Evolutionary conservation across 176 grass and related monocot genomes (phyloP).

Genomic region (Secale cereale): DNA sequence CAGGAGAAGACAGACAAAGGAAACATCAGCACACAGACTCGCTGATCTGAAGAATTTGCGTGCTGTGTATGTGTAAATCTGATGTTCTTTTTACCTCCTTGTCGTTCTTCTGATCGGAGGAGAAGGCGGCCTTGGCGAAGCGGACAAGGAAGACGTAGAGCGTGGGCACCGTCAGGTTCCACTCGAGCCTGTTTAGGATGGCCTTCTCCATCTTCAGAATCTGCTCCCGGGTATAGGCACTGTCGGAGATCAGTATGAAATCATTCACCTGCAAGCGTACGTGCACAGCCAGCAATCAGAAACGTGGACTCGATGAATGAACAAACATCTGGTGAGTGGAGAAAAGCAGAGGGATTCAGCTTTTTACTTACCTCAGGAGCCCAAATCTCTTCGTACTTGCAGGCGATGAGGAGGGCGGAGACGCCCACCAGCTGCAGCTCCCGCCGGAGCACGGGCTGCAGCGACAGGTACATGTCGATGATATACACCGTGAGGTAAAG

Average conservation of each 20-base stretch:
- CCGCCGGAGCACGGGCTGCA: conserved; percentile 52
- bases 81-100: conserved; percentile 49
- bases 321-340: not conserved
- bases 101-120: conserved; percentile 25
- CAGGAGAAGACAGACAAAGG: not conserved
- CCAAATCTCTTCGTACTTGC: conserved; percentile 98
- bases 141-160: conserved; percentile 73
- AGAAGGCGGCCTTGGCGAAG: conserved; percentile 66
- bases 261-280: conserved; percentile 62
- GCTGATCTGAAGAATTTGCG: not conserved
- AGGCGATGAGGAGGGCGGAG: conserved; percentile 75
- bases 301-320: not conserved
- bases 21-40: not conserved
- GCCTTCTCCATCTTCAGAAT: conserved; percentile 84
- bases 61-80: not conserved
- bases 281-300: not conserved
- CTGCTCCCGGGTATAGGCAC: conserved; percentile 66
- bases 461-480: conserved; percentile 74
- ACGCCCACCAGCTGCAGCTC: conserved; percentile 93
- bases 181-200: conserved; percentile 86
- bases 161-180: conserved; percentile 93
- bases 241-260: conserved; percentile 93
- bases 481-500: conserved; percentile 76
- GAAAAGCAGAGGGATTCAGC: not conserved
- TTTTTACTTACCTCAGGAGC: conserved; percentile 66